phyloP scores from a whole-genome alignment of 805 yeast species.

The Brettanomyces bruxellensis region DNA sequence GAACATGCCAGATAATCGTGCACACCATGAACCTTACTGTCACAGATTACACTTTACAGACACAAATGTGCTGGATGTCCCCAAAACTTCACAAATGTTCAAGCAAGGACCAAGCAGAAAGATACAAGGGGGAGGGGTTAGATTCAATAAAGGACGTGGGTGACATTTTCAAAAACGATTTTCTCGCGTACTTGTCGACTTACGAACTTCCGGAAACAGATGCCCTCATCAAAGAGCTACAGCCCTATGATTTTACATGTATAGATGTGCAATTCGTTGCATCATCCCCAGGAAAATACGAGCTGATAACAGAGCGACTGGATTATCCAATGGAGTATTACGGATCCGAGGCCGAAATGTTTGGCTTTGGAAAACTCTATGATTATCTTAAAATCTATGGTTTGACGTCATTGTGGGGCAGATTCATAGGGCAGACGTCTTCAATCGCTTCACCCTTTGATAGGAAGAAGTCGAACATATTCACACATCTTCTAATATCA shows the following conservation, averaged over 20 bases:
- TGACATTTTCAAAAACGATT: conserved; percentile 33
- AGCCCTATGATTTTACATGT: conserved; percentile 32
- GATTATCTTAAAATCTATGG: conserved; percentile 29
- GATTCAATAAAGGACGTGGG: conserved; percentile 8
- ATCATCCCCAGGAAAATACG: conserved; percentile 41
- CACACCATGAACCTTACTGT: conserved; percentile 52
- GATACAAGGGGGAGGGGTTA: neutral
- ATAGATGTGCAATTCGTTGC: conserved; percentile 46
- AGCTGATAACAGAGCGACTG: conserved; percentile 9
- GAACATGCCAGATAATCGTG: conserved; percentile 40
- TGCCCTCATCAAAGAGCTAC: conserved; percentile 22
- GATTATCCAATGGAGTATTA: neutral
- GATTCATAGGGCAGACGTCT: conserved; percentile 36
- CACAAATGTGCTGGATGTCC: conserved; percentile 61
- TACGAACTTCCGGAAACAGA: conserved; percentile 29
- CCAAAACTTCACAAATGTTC: conserved; percentile 27
- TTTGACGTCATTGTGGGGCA: conserved; percentile 19
- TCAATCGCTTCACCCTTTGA: conserved; percentile 41
- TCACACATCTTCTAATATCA: conserved; percentile 41
- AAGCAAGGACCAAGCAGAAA: neutral
- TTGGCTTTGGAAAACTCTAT: conserved; percentile 40
- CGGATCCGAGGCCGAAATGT: conserved; percentile 9
- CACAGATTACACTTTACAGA: conserved; percentile 46
- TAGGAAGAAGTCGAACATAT: conserved; percentile 26
- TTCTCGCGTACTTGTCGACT: conserved; percentile 33